Conservation (phyloP, 2,329 filamentous ascomycete genomes). For the Diaporthe sp. region DNA sequence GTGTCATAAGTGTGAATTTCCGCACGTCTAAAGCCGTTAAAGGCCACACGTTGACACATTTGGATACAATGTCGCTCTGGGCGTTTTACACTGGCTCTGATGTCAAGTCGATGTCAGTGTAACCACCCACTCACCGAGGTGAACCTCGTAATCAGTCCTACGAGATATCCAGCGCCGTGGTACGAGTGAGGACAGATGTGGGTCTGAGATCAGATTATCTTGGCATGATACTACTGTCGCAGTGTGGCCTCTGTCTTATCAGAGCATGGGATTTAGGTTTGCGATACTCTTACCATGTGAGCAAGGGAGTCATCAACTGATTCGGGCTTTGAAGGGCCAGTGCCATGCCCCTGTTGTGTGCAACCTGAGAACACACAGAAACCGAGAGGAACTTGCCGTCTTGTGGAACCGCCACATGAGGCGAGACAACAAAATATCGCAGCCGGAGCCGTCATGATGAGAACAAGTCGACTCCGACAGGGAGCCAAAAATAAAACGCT, state of each 20-base stretch:
- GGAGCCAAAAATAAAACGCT: not conserved
- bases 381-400: not conserved
- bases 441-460: slow-evolving; percentile 4
- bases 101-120: not conserved
- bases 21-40: not conserved
- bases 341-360: not conserved
- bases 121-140: not conserved
- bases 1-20: not conserved
- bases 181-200: not conserved
- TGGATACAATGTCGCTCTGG: not conserved
- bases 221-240: not conserved
- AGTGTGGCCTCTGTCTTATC: not conserved
- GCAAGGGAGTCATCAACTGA: not conserved
- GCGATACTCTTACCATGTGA: not conserved
- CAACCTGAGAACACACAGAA: not conserved
- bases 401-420: not conserved
- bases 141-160: no score
- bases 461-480: not conserved
- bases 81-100: no score
- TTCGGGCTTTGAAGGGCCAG: not conserved
- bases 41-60: no score
- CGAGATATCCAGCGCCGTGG: not conserved
- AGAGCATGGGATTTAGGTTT: not conserved
- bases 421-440: not conserved
- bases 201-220: not conserved